Base-by-base conservation (phyloP, 345 rosid genomes). In the Populus tremula region DNA sequence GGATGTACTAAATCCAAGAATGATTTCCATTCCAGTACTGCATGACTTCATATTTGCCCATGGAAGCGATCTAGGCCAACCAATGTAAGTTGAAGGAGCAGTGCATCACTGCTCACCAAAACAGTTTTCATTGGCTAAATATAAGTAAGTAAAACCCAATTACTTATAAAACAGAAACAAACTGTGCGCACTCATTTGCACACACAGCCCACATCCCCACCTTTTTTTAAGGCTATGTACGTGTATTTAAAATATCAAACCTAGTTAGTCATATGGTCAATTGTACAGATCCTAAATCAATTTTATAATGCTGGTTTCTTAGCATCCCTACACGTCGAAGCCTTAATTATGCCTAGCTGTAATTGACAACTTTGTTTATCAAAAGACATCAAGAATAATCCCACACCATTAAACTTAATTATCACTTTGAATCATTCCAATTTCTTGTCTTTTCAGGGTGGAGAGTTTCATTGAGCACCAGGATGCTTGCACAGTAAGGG, bases 401-500 rank as follows among this genome's bases (percentile, higher is more conserved):
- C 75, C 67, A 76, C 41, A 23, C 53, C 35, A 47, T 74, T 8
- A 53, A 78, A 49, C 47, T 54, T 45, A 49, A 23, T 25, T 23
- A 68, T 82, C 68, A 23, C 45, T 63, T 73, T 65, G 76, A 78
- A 67, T 73, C 35, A 72, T 79, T 73, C 76, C 12, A 31, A 11
- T 65, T 75, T 69, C 77, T 49, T 27, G 41, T 66, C 20, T 23
- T 81, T 75, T 47, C 76, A 93, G 96, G 86, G 96, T 91, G 45
- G 96, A 93, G 87, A 93, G 94, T 84, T 93, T 91, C 80, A 93
- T 93, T 11, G 97, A 93, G 56, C 97, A 93, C 76, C 97, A 93
- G 84, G 97, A 93, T 78, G 87, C 80, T 47, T 93, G 97, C 56
- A 84, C 87, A 16, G 80, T 87, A 74, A 87, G 90, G 67, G 81